Evolutionary conservation across 1,284 basidiomycete genomes (phyloP).

Genomic region (Ustilago hordei): DNA sequence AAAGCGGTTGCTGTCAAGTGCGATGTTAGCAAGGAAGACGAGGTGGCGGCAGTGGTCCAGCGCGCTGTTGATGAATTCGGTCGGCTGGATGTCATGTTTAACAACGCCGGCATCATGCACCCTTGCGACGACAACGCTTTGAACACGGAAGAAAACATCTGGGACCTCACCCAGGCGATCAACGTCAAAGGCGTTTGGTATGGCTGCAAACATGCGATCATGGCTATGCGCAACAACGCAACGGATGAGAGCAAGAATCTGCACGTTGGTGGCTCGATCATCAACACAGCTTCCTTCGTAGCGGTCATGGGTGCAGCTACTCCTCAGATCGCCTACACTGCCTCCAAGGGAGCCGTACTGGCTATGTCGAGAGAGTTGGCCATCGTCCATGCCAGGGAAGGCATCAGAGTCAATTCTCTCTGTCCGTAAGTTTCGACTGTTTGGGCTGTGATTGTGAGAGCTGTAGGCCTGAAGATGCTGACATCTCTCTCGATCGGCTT

Average conservation of each 20-base stretch:
- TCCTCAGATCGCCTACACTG: slow-evolving; percentile 86
- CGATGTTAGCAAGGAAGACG: slow-evolving; percentile 88
- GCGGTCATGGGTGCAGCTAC: slow-evolving; percentile 93
- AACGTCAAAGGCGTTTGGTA: slow-evolving; percentile 99
- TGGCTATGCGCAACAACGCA: slow-evolving; percentile 89
- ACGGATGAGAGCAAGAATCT: slow-evolving; percentile 83
- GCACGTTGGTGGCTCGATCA: slow-evolving; percentile 87
- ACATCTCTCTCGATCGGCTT: not conserved
- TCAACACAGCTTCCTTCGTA: slow-evolving; percentile 96
- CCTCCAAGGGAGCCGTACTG: slow-evolving; percentile 85
- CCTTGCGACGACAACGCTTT: slow-evolving; percentile 91
- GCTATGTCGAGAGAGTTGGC: slow-evolving; percentile 98
- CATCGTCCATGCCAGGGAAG: slow-evolving; percentile 95
- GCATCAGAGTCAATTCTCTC: slow-evolving; percentile 92
- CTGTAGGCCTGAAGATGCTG: not conserved
- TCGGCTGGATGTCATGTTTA: slow-evolving; percentile 83
- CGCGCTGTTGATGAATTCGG: slow-evolving; percentile 85
- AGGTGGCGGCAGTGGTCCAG: slow-evolving; percentile 85
- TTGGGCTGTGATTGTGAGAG: not conserved
- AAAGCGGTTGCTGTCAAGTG: slow-evolving; percentile 79
- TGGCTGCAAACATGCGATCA: slow-evolving; percentile 93
- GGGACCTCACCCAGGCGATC: slow-evolving; percentile 81
- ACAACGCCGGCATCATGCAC: slow-evolving; percentile 86
- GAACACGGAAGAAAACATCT: slow-evolving; percentile 94
- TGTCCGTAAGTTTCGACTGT: slow-evolving; percentile 75